These are phyloP conservation scores for Exophiala bonariae DNA, from an alignment of 2,329 filamentous ascomycete species.

Conservation along the genomic window DNA sequence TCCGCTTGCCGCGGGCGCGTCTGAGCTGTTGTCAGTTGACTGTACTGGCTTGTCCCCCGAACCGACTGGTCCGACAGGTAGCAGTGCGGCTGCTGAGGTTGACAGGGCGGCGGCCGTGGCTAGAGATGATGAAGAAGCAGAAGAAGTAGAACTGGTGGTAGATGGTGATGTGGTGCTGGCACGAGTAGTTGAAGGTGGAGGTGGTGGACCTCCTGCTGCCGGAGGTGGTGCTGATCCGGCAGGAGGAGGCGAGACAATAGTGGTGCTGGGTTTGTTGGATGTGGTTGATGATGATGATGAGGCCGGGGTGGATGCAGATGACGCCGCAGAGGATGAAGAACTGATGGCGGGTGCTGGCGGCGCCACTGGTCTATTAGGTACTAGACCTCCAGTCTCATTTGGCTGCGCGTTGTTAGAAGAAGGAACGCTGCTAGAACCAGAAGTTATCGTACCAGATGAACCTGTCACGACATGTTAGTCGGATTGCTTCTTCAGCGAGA, in stretches of 20 bases:
- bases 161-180: slow-evolving; percentile 3
- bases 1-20: background rate
- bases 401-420: slow-evolving; percentile 22
- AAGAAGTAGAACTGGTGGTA: slow-evolving; percentile 1
- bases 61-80: background rate
- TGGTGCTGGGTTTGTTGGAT: too few species aligned
- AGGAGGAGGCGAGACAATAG: background rate
- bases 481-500: background rate
- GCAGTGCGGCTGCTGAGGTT: slow-evolving; percentile 8
- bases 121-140: slow-evolving; percentile 1
- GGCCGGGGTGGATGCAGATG: background rate
- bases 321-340: slow-evolving; percentile 1
- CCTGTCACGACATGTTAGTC: slow-evolving; percentile 1
- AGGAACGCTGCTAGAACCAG: slow-evolving; percentile 17
- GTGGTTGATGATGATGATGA: background rate
- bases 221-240: background rate
- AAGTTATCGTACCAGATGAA: slow-evolving; percentile 20
- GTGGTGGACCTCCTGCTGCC: slow-evolving; percentile 7
- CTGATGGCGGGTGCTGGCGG: slow-evolving; percentile 7
- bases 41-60: background rate
- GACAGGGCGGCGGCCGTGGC: slow-evolving; percentile 1
- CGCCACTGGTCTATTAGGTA: slow-evolving; percentile 10
- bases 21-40: background rate
- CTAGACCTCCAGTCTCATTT: slow-evolving; percentile 16
- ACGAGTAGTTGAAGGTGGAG: slow-evolving; percentile 1